phyloP scores from a whole-genome alignment of 2,329 filamentous ascomycete species.

The Verticillium alfalfae region DNA sequence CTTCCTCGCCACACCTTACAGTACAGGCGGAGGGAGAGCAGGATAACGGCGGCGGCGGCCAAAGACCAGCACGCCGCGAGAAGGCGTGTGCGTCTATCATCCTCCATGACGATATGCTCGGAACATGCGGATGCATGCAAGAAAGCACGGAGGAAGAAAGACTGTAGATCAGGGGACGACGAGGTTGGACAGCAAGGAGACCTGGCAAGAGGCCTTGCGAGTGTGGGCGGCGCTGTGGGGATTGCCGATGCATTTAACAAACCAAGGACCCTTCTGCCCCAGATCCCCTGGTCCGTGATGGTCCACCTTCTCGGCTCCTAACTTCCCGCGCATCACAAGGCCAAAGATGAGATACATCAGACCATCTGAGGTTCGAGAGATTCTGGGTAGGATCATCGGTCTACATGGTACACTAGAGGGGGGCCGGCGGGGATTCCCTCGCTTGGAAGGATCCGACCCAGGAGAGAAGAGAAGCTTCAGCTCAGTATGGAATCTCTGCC shows the following conservation, averaged over 20 bases:
- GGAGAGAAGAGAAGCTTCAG: background rate
- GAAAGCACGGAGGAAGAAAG: background rate
- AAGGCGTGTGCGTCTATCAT: constrained; percentile 20
- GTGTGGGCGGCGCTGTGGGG: background rate
- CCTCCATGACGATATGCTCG: background rate
- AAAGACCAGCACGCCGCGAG: constrained; percentile 24
- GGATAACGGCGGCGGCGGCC: constrained; percentile 12
- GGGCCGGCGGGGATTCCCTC: background rate
- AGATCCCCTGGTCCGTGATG: background rate
- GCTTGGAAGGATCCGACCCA: background rate
- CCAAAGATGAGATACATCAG: background rate
- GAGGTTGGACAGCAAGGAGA: background rate
- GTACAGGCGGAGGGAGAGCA: constrained; percentile 25
- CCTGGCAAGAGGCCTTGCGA: background rate
- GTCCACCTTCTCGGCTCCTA: background rate
- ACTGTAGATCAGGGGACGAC: background rate
- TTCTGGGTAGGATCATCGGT: background rate
- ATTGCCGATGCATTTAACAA: background rate
- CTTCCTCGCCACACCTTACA: constrained; percentile 14
- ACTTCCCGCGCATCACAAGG: background rate
- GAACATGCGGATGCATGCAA: background rate
- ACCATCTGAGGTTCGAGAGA: background rate
- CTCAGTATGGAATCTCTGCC: background rate
- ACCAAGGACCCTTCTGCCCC: background rate
- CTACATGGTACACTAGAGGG: background rate